Percentiles rank a stretch among this genome's conserved stretches.
phyloP scores from a whole-genome alignment of 2,329 filamentous ascomycete species.

The Calonectria naviculata region DNA sequence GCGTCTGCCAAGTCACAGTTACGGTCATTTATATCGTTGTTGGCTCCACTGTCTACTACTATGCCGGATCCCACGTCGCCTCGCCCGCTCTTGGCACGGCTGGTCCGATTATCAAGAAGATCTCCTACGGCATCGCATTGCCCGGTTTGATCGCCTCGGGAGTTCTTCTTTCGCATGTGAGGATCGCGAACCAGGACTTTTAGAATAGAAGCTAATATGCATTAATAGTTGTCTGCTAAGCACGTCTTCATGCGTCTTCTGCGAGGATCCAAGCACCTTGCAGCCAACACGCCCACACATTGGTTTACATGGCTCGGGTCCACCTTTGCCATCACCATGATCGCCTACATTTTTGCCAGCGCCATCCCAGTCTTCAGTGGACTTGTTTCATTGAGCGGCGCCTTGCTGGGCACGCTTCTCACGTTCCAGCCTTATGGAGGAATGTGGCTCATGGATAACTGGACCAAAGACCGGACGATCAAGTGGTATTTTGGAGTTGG shows the following conservation, averaged over 20 bases:
- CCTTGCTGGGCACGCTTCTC: slow-evolving; percentile 40
- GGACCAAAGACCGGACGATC: slow-evolving; percentile 25
- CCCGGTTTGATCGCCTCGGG: slow-evolving; percentile 39
- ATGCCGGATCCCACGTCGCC: slow-evolving; percentile 56
- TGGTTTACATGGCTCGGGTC: slow-evolving; percentile 43
- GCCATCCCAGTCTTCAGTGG: not conserved
- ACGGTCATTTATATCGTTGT: slow-evolving; percentile 46
- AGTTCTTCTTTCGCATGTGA: slow-evolving; percentile 38
- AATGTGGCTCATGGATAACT: slow-evolving; percentile 58
- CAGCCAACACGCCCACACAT: slow-evolving; percentile 36
- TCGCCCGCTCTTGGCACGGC: slow-evolving; percentile 58
- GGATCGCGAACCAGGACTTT: not conserved
- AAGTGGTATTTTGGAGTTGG: not conserved
- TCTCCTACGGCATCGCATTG: slow-evolving; percentile 52
- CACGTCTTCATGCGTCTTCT: slow-evolving; percentile 42
- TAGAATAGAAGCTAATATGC: not conserved
- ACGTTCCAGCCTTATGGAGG: slow-evolving; percentile 44
- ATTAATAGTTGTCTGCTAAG: slow-evolving; percentile 25
- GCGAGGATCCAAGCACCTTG: slow-evolving; percentile 41
- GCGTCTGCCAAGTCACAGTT: slow-evolving; percentile 38
- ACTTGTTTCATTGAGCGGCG: slow-evolving; percentile 41
- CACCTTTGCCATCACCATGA: slow-evolving; percentile 29
- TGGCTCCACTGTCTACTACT: slow-evolving; percentile 54
- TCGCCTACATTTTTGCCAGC: slow-evolving; percentile 37
- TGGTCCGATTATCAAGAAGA: slow-evolving; percentile 52